Evolutionary conservation across 768 basidiomycete species (phyloP), one percentile per base, ranked within the genome.

Genomic region (Lactarius evosmus): DNA sequence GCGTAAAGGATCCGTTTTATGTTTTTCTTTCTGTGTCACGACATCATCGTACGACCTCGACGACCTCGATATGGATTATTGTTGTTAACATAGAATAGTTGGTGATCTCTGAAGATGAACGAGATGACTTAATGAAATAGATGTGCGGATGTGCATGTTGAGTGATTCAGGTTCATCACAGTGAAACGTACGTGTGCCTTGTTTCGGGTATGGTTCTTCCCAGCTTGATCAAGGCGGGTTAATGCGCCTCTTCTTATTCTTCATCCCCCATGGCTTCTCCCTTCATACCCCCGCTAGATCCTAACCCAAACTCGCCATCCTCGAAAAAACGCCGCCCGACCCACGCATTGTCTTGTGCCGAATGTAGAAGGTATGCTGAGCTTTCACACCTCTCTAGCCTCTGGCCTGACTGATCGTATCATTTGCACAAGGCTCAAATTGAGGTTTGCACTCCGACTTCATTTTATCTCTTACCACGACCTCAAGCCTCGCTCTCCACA

Each of bases 281-380:
- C 61, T 67, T 67, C 58, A 63, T 57, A 40, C 57, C 61, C 36
- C 60, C 56, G 22, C 60, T 36, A 11, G 56, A 60, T 33, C 56
- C 62, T 30, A 59, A 36, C 33, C 53, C 60, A 54, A 63, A 49
- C 44, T 59, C 68, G 14, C 59, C 62, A 8, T 67, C 68, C 58
- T 67, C 68, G 29, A 70, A 70, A 59, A 70, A 65, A 72, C 72
- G 69, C 60, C 72, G 67, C 63, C 73, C 74, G 29, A 74, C 81
- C 30, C 78, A 80, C 14, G 81, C 84, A 27, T 75, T 86, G 12
- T 85, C 84, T 1, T 88, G 87, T 74, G 85, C 85, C 7, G 87
- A 88, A 74, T 88, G 87, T 75, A 78, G 87, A 70, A 81, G 87
- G 85, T 86, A 61, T 68, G 60, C 41, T 70, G 65, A 17, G 22